Evolutionary conservation across 192 early-diverging fungal species (phyloP), one percentile per base, ranked within the genome.

Genomic region (Coemansia sp.): DNA sequence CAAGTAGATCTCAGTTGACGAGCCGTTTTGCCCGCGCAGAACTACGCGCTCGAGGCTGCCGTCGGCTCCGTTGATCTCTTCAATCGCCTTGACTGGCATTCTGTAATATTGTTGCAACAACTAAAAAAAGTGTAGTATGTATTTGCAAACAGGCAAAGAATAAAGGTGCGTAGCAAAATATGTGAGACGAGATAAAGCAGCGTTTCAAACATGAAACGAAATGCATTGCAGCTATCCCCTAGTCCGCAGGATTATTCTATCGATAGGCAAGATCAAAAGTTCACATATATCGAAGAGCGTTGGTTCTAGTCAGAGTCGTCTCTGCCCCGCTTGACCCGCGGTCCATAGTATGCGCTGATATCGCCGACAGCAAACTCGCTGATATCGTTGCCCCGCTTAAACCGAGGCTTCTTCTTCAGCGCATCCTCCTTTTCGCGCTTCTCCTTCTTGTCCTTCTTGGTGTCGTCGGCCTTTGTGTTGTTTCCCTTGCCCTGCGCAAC

Each of bases 361-460:
- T 82, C 58, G 53, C 80, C 80, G 1, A 82, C 80, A 0, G 80
- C 71, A 74, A 82, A 82, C 65, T 82, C 80, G 63, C 71, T 77
- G 39, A 82, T 82, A 11, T 82, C 80, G 64, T 81, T 81, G 55
- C 69, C 73, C 23, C 69, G 69, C 69, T 75, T 74, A 23, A 69
- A 75, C 61, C 39, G 62, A 3, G 78, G 78, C 62, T 75, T 75
- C 65, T 74, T 80, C 61, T 65, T 71, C 49, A 62, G 20, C 18
- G 69, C 73, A 48, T 64, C 47, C 62, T 80, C 78, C 61, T 65
- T 60, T 54, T 81, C 69, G 50, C 66, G 66, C 52, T 59, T 63
- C 23, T 68, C 71, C 68, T 74, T 80, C 57, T 71, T 74, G 5
- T 80, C 78, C 55, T 54, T 62, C 48, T 64, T 65, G 8, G 61